Evolutionary conservation across 2,329 filamentous ascomycete genomes (phyloP), one percentile per base, ranked within the genome.

Genomic region (Blumeriella jaapii): DNA sequence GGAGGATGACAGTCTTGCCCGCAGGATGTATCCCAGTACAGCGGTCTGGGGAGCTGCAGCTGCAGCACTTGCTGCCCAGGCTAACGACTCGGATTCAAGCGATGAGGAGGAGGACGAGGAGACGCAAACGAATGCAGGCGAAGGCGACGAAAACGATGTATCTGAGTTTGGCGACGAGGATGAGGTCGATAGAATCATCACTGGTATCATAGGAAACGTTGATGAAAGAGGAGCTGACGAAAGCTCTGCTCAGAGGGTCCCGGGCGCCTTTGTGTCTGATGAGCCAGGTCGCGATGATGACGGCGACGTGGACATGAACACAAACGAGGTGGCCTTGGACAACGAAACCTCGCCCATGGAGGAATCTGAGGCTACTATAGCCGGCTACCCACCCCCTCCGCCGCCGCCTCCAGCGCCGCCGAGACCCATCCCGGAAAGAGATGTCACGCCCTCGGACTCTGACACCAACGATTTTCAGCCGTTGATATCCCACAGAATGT

Each of bases 351-450:
- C 82, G 18, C 75, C 78, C 17, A 63, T 84, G 28, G 82, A 87
- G 53, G 71, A 78, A 35, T 74, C 80, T 45, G 82, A 91, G 57
- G 80, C 82, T 18, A 84, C 84, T 11, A 68, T 84, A 52, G 80
- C 80, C 35, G 82, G 80, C 13, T 84, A 87, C 55, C 74, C 77
- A 29, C 72, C 71, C 5, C 71, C 74, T 1, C 79, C 79, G 5
- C 68, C 69, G 29, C 59, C 57, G n/a, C 50, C 58, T 10, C 56
- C 58, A 18, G 55, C 60, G 15, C 61, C 62, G 27, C 62, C 65
- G 38, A 61, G 66, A 49, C 42, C 56, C 10, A 52, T 59, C 11
- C 61, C 67, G 41, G 70, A 78, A 40, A 68, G 71, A 42, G 76
- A 76, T 45, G 64, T 73, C 15, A 82, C 78, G 4, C 75, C 78